Evolutionary conservation across 352 stramenopile genomes (phyloP).

Genomic region (Phytophthora tentaculata): DNA sequence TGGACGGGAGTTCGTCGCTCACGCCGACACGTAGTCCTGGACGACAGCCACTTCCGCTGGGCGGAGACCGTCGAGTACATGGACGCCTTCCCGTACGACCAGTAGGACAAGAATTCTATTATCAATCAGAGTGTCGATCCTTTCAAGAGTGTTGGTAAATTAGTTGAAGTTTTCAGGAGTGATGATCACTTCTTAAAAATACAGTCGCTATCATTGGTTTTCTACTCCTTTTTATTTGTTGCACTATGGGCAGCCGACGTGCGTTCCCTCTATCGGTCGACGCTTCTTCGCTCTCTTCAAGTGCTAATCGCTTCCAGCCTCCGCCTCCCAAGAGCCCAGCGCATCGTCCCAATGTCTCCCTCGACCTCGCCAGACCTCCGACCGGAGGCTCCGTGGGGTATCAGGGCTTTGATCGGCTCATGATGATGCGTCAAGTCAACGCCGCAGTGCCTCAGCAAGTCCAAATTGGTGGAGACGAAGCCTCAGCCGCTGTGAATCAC

Average conservation of each 20-base stretch:
- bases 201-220: neutral
- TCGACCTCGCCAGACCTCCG: constrained; percentile 29
- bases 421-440: constrained; percentile 66
- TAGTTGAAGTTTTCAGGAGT: constrained; percentile 22
- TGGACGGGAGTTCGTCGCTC: constrained; percentile 33
- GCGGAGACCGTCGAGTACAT: constrained; percentile 38
- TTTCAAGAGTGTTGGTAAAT: constrained; percentile 2
- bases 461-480: constrained; percentile 25
- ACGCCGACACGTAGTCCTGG: constrained; percentile 15
- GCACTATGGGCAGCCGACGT: constrained; percentile 36
- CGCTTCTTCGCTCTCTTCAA: constrained; percentile 7
- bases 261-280: constrained; percentile 56
- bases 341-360: constrained; percentile 24
- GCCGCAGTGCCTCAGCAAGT: constrained; percentile 21
- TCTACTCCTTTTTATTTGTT: neutral
- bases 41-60: constrained; percentile 34
- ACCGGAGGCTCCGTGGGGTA: constrained; percentile 18
- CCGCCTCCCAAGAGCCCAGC: constrained; percentile 61
- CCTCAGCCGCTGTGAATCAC: constrained; percentile 73
- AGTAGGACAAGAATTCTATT: neutral
- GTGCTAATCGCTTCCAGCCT: constrained; percentile 24
- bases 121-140: constrained; percentile 9
- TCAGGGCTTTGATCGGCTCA: constrained; percentile 50
- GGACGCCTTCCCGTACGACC: constrained; percentile 37
- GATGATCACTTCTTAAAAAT: constrained; percentile 12